A percentile compares a stretch with the other conserved stretches of the same genome.
phyloP scores from a whole-genome alignment of 2,329 filamentous ascomycete species.

The Penicillium polonicum region DNA sequence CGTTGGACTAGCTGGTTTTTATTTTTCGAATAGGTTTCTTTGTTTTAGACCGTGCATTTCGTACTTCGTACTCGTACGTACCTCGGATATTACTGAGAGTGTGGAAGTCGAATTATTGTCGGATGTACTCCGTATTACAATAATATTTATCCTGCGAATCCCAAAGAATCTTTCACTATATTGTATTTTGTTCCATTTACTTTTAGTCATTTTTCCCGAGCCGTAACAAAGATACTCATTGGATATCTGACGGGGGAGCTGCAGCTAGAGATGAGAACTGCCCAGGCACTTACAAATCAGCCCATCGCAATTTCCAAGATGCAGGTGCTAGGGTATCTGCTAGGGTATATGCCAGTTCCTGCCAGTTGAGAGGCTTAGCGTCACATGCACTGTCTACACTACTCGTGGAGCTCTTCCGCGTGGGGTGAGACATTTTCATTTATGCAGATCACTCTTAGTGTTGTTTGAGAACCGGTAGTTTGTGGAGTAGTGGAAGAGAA shows the following conservation, averaged over 20 bases:
- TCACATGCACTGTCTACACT: not conserved
- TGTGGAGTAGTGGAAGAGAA: conserved; percentile 10
- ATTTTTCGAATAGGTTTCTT: not conserved
- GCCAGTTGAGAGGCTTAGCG: not conserved
- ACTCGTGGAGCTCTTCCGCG: conserved; percentile 1
- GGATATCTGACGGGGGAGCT: not conserved
- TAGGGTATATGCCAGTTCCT: not conserved
- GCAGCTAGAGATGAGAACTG: not conserved
- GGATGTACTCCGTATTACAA: too few relatives aligned
- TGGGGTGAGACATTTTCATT: conserved; percentile 8
- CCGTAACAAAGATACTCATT: not conserved
- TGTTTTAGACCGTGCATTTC: not conserved
- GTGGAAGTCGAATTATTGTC: not conserved
- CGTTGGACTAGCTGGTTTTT: not conserved
- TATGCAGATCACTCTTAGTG: conserved; percentile 10
- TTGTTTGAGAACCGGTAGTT: conserved; percentile 14
- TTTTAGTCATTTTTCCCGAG: not conserved
- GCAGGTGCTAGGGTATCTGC: not conserved
- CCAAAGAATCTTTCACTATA: not conserved
- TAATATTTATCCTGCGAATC: not conserved
- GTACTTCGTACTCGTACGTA: not conserved
- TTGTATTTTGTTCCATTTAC: too few relatives aligned
- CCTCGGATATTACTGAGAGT: too few relatives aligned
- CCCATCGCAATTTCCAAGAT: not conserved
- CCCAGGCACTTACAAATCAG: not conserved